Percentiles rank a stretch among this genome's conserved stretches.
phyloP scores from a whole-genome alignment of 352 stramenopile genomes.

The Phytophthora quininea region DNA sequence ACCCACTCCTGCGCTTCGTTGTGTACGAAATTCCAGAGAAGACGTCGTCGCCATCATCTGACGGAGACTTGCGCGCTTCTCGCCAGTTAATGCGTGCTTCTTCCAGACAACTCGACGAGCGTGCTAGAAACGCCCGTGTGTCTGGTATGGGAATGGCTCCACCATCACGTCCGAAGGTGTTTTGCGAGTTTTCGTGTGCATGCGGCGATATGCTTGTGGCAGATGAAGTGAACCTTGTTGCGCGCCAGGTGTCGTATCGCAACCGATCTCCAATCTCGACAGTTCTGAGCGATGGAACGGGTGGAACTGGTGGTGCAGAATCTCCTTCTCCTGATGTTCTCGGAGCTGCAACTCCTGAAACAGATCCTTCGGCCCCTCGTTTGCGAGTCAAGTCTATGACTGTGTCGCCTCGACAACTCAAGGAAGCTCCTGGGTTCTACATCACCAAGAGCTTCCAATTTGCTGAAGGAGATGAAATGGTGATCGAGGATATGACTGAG shows the following conservation, averaged over 20 bases:
- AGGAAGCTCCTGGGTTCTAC: slow-evolving; percentile 80
- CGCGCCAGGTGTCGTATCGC: slow-evolving; percentile 61
- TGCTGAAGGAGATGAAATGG: slow-evolving; percentile 68
- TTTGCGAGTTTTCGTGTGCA: slow-evolving; percentile 82
- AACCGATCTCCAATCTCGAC: slow-evolving; percentile 32
- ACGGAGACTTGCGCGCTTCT: slow-evolving; percentile 24
- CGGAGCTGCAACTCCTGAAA: slow-evolving; percentile 17
- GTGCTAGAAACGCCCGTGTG: slow-evolving; percentile 54
- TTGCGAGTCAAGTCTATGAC: slow-evolving; percentile 79
- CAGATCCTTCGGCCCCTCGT: slow-evolving; percentile 39
- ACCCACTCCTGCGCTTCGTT: slow-evolving; percentile 78
- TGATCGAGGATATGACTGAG: slow-evolving; percentile 85
- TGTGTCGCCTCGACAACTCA: slow-evolving; percentile 70
- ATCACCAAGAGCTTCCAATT: slow-evolving; percentile 87
- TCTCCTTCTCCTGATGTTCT: slow-evolving; percentile 28
- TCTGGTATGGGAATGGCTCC: slow-evolving; percentile 66
- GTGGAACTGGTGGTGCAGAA: slow-evolving; percentile 11
- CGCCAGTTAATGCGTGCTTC: slow-evolving; percentile 43
- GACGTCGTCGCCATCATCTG: slow-evolving; percentile 25
- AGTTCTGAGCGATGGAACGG: slow-evolving; percentile 36
- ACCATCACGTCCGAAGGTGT: slow-evolving; percentile 65
- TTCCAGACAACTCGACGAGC: slow-evolving; percentile 62
- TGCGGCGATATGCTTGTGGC: slow-evolving; percentile 58
- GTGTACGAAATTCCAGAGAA: slow-evolving; percentile 82
- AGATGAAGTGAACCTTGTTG: slow-evolving; percentile 66